Conservation (phyloP, 805 yeast genomes). For the Lipomyces yamadae region DNA sequence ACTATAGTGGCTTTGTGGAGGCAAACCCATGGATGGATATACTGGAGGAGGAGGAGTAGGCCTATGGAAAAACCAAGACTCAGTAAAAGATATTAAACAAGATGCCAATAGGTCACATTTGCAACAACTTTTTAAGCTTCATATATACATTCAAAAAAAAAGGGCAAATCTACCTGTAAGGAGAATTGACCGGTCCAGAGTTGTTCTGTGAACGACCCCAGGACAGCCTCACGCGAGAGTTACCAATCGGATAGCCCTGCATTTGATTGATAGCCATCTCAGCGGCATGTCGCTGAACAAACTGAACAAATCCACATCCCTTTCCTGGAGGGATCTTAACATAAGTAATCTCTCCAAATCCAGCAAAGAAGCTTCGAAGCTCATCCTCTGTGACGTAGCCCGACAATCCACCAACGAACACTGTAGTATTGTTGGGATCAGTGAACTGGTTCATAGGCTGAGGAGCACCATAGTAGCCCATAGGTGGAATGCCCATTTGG, state of each 20-base stretch:
- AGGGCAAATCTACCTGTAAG: slow-evolving; percentile 40
- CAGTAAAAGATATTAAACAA: slow-evolving; percentile 31
- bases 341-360: slow-evolving; percentile 76
- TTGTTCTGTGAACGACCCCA: slow-evolving; percentile 75
- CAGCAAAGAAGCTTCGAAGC: slow-evolving; percentile 60
- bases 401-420: slow-evolving; percentile 69
- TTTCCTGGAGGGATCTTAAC: slow-evolving; percentile 80
- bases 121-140: slow-evolving; percentile 20
- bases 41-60: slow-evolving; percentile 46
- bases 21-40: slow-evolving; percentile 45
- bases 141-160: slow-evolving; percentile 20
- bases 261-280: slow-evolving; percentile 82
- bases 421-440: slow-evolving; percentile 81
- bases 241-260: slow-evolving; percentile 91
- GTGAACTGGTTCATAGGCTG: slow-evolving; percentile 59
- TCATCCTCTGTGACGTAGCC: slow-evolving; percentile 64
- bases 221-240: slow-evolving; percentile 77
- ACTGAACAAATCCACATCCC: slow-evolving; percentile 89
- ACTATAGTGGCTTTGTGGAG: slow-evolving; percentile 45
- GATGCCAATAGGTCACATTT: slow-evolving; percentile 18
- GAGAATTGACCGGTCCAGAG: slow-evolving; percentile 41
- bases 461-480: slow-evolving; percentile 45
- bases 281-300: slow-evolving; percentile 74
- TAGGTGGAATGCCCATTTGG: slow-evolving; percentile 42
- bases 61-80: slow-evolving; percentile 37